Base-by-base conservation (phyloP, 139 green algal species). In the Asterochloris erici region DNA sequence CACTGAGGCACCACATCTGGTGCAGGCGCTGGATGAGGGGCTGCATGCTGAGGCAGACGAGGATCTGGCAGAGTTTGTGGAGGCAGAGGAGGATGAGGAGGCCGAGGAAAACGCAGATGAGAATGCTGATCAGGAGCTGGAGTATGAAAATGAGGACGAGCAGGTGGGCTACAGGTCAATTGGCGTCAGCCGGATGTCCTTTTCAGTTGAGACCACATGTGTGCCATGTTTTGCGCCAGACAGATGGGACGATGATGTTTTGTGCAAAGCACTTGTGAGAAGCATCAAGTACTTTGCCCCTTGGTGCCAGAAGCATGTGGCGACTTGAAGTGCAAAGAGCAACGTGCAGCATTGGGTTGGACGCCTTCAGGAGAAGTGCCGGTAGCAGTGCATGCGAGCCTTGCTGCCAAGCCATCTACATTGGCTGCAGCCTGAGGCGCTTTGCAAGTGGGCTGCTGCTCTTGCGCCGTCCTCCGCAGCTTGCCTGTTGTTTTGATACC, bases 1-100 rank as follows among this genome's bases (percentile, higher is more conserved):
- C 74, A 79, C 11, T 13, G 27, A 29, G 14, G 15, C 28, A 23
- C 17, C 15, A 38, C 2, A 38, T 17, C 14, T 66, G 12, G 16
- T 24, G 38, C 71, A 54, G 71, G 24, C 29, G 71, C 71, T 54
- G 21, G 24, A 47, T 24, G 77, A 24, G 13, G 66, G 29, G 63
- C 78, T 71, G 63, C 82, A 89, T 68, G 85, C 84, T 63, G 82
- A 82, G 28, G 60, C 64, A 16, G 71, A 88, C 29, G 74, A 81
- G 62, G 82, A 81, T 16, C 26, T 70, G 13, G 64, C 63, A 26
- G 27, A 54, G 0, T 69, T 26, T 63, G 75, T 74, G 10, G 74
- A 74, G 24, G 74, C 79, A 54, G 77, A 75, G 69, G 81, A 83
- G 38, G 80, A 61, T 47, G 80, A 84, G 16, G 76, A 80, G 47